Base-by-base conservation (phyloP, 2,329 filamentous ascomycete genomes). In the Waltergamsia citrina region DNA sequence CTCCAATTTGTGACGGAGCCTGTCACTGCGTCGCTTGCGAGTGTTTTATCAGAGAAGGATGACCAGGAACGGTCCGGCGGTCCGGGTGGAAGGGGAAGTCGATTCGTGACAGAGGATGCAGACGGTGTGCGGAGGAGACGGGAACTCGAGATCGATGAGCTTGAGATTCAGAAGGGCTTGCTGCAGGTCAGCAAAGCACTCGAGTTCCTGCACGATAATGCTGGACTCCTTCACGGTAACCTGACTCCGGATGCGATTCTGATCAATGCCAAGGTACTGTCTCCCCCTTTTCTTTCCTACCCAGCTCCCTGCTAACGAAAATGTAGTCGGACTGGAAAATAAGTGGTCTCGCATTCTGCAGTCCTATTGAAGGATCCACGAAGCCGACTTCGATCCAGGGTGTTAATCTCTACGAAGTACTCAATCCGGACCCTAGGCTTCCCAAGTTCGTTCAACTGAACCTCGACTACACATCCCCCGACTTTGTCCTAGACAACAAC, bases 151-250 rank as follows among this genome's bases (percentile, higher is more conserved):
- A 85, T 98, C 41, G 92, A 98, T 52, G 92, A 96, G 60, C 65
- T 98, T 38, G 92, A 98, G 59, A 93, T 96, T 47, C 92, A 98
- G 56, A 98, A 98, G 59, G 92, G 92, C 0, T 58, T 98, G 41
- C 63, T 96, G 40, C 92, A 98, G 56, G 74, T 98, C 42, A 88
- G 82, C 50, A 95, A 95, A 55, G 90, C 88, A 3, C 67, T 96
- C 20, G 90, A 96, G 58, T 96, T 96, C 52, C 62, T 96, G 39
- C 90, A 96, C 52, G 90, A 96, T 52, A 94, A 90, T 52, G 90
- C 90, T 8, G 86, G 86, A 1, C 69, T 98, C 32, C 85, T 96
- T 1, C 92, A 98, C 57, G 86, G 84, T 31, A 98, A 98, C 52
- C 59, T 98, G 42, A 96, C 88, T 0, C 92, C 92, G 0, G 90